phyloP scores from a whole-genome alignment of 192 early-diverging fungal species.

The Coemansia sp. region DNA sequence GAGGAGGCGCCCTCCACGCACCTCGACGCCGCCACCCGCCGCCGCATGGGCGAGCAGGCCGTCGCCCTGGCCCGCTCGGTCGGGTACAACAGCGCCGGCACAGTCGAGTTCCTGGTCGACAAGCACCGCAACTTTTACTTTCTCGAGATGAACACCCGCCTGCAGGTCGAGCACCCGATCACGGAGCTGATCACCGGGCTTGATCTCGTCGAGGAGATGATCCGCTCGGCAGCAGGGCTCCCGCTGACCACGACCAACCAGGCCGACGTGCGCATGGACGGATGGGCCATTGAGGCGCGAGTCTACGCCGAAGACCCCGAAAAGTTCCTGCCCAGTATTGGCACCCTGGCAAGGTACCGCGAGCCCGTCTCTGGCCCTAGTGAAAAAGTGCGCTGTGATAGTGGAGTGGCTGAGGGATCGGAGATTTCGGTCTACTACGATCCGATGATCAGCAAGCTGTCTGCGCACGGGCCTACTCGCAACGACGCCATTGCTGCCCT shows the following conservation, averaged over 20 bases:
- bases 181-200: slow-evolving; percentile 80
- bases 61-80: slow-evolving; percentile 72
- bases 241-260: slow-evolving; percentile 67
- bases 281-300: slow-evolving; percentile 94
- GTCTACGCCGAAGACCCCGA: slow-evolving; percentile 96
- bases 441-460: slow-evolving; percentile 93
- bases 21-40: slow-evolving; percentile 61
- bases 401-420: slow-evolving; percentile 87
- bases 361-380: slow-evolving; percentile 58
- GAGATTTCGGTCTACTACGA: slow-evolving; percentile 97
- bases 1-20: slow-evolving; percentile 82
- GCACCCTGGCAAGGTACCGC: slow-evolving; percentile 78
- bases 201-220: slow-evolving; percentile 96
- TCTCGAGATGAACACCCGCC: slow-evolving; percentile 79
- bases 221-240: slow-evolving; percentile 83
- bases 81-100: slow-evolving; percentile 73
- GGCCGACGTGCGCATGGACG: slow-evolving; percentile 72
- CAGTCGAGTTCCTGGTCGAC: slow-evolving; percentile 77
- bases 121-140: slow-evolving; percentile 74
- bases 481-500: slow-evolving; percentile 74
- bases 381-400: slow-evolving; percentile 81
- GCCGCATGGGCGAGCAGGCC: slow-evolving; percentile 77
- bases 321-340: slow-evolving; percentile 91
- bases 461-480: slow-evolving; percentile 77
- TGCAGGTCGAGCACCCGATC: slow-evolving; percentile 81